Evolutionary conservation across 108 stramenopile species (phyloP), one percentile per base, ranked within the genome.

Genomic region (Mediolabrus comicus): DNA sequence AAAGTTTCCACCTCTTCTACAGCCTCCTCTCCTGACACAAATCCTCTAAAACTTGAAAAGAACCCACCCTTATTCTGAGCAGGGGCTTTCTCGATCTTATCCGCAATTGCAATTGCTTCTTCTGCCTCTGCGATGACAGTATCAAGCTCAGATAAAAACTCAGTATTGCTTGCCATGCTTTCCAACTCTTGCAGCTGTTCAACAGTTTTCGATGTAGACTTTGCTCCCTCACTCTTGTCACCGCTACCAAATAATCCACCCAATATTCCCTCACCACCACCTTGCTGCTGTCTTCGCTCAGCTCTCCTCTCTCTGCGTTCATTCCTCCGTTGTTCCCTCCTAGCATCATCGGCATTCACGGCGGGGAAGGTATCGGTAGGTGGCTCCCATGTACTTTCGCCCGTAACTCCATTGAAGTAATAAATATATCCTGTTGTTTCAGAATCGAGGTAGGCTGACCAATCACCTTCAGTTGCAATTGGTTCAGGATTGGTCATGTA

Each of bases 381-480:
- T 29, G 87, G 86, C 36, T 85, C 86, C 90, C 90, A 92, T n/a
- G 65, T 34, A 34, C 53, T 59, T 69, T 88, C 87, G 32, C 90
- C 90, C 9, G 90, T 88, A 6, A 65, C 64, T n/a, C 54, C 61
- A 53, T 92, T 86, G 67, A 88, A 92, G 69, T 88, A 92, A 59
- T 92, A 92, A 6, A 87, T 58, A 9, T 83, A 57, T 7, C 88
- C 88, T 7, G 88, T 90, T 2, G 62, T 84, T 55, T 83, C 83
- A 35, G 86, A 84, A 58, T 90, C 88, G 36, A 90, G 58, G 69
- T 79, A 87, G 19, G 88, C 88, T 16, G 84, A 41, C 88, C 88
- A 90, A 16, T 79, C 80, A 5, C 84, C 86, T 59, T 90, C 84
- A 53, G 68, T 74, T 27, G 84, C 85, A n/a, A 89, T 58, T 17